Percentiles rank a stretch among this genome's conserved stretches.
These are phyloP conservation scores for Camellia lanceoleosa DNA, from an alignment of 148 eudicot genomes.

Conservation along the genomic window DNA sequence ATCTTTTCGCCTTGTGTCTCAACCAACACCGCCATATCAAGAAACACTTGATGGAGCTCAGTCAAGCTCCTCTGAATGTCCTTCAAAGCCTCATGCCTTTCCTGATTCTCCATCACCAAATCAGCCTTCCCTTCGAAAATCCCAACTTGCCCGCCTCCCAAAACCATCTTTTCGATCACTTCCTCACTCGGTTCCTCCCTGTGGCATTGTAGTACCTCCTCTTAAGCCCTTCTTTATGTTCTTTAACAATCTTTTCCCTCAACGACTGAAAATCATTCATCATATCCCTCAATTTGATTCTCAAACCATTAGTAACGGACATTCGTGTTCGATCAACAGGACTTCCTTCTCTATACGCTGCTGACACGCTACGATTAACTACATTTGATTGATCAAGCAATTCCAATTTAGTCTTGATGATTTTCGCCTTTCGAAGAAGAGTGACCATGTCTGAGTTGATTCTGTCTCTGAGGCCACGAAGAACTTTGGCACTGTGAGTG, in stretches of 20 bases:
- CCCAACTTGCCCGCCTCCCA: constrained; percentile 7
- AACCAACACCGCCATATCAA: constrained; percentile 20
- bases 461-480: constrained; percentile 17
- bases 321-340: constrained; percentile 17
- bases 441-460: constrained; percentile 20
- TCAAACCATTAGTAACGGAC: constrained; percentile 14
- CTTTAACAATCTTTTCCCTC: constrained; percentile 13
- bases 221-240: constrained; percentile 17
- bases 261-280: constrained; percentile 19
- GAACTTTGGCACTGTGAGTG: constrained; percentile 15
- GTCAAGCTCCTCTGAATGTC: constrained; percentile 19
- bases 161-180: constrained; percentile 17
- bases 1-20: constrained; percentile 20
- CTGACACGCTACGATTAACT: neutral
- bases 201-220: constrained; percentile 20
- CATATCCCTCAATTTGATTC: constrained; percentile 13
- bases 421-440: constrained; percentile 19
- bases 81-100: constrained; percentile 10
- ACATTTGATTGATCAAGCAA: constrained; percentile 14
- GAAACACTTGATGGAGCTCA: constrained; percentile 19
- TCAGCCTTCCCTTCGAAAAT: constrained; percentile 18
- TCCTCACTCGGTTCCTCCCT: constrained; percentile 14
- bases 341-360: constrained; percentile 9
- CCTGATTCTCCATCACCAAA: constrained; percentile 19
- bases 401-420: constrained; percentile 16